Conservation (phyloP, 352 stramenopile species). For the Phytophthora hibernalis region DNA sequence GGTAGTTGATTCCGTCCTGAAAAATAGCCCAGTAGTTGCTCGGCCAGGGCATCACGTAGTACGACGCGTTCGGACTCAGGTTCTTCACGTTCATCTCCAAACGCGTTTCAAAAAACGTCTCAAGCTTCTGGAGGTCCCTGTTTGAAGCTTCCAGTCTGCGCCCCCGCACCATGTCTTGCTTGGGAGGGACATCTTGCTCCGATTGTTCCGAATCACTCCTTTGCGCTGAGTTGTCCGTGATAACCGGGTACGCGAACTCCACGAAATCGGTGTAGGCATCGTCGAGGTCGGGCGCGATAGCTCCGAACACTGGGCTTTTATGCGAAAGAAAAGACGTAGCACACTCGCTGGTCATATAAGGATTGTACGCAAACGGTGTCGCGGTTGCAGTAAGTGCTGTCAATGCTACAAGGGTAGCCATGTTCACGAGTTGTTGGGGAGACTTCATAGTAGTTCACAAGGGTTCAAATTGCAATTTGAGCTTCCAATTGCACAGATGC, state of each 20-base stretch:
- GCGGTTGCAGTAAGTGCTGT: conserved; percentile 11
- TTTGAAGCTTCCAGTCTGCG: conserved; percentile 28
- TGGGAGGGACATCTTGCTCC: not conserved
- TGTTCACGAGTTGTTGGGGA: conserved; percentile 2
- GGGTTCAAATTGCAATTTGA: conserved; percentile 18
- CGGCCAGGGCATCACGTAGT: conserved; percentile 48
- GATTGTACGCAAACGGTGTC: conserved; percentile 43
- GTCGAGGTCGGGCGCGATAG: conserved; percentile 19
- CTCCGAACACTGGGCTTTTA: conserved; percentile 34
- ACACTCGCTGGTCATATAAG: conserved; percentile 31
- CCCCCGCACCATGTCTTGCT: not conserved
- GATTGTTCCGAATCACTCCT: not conserved
- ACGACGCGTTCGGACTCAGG: conserved; percentile 21
- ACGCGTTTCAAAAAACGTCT: conserved; percentile 37
- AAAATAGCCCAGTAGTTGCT: conserved; percentile 72
- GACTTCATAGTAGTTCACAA: conserved; percentile 10
- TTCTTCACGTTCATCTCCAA: conserved; percentile 43
- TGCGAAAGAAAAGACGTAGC: conserved; percentile 33
- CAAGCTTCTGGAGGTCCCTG: conserved; percentile 41
- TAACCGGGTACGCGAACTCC: conserved; percentile 27
- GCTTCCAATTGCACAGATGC: not conserved
- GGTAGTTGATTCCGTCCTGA: conserved; percentile 70
- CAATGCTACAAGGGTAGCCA: not conserved
- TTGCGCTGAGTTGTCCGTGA: conserved; percentile 23
- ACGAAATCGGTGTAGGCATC: conserved; percentile 22